Evolutionary conservation across 805 yeast genomes (phyloP).

Genomic region (Candida xiaguanensis): DNA sequence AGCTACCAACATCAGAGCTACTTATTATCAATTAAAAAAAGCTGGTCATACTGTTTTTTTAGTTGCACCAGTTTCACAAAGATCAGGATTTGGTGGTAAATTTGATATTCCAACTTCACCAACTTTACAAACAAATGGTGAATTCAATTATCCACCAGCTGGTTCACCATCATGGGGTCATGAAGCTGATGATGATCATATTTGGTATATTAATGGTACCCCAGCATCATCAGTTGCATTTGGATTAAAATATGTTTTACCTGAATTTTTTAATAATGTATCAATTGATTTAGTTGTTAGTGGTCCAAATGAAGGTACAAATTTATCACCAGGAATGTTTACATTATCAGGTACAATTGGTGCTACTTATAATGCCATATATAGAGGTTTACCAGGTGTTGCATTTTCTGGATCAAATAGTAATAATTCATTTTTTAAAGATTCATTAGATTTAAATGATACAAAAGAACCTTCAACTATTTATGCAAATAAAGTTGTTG

Average conservation of each 20-base stretch:
- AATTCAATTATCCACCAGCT: slow-evolving; percentile 42
- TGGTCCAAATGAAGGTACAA: slow-evolving; percentile 54
- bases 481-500: slow-evolving; percentile 37
- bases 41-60: slow-evolving; percentile 50
- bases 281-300: slow-evolving; percentile 47
- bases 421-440: slow-evolving; percentile 49
- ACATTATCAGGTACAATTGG: slow-evolving; percentile 52
- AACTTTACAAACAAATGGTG: slow-evolving; percentile 42
- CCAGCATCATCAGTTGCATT: slow-evolving; percentile 52
- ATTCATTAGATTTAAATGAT: slow-evolving; percentile 38
- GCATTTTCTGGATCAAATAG: slow-evolving; percentile 50
- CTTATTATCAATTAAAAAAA: slow-evolving; percentile 42
- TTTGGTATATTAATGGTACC: slow-evolving; percentile 56
- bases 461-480: slow-evolving; percentile 41
- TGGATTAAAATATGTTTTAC: slow-evolving; percentile 45
- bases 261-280: slow-evolving; percentile 40
- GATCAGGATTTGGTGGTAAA: slow-evolving; percentile 56
- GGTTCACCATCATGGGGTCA: slow-evolving; percentile 58
- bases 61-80: slow-evolving; percentile 51
- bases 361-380: slow-evolving; percentile 44
- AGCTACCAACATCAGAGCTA: slow-evolving; percentile 53
- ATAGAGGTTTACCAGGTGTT: slow-evolving; percentile 47
- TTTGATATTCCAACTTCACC: slow-evolving; percentile 40
- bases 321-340: slow-evolving; percentile 38
- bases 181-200: slow-evolving; percentile 33